Base-by-base conservation (phyloP, 768 basidiomycete genomes). In the Grammothele lineata region DNA sequence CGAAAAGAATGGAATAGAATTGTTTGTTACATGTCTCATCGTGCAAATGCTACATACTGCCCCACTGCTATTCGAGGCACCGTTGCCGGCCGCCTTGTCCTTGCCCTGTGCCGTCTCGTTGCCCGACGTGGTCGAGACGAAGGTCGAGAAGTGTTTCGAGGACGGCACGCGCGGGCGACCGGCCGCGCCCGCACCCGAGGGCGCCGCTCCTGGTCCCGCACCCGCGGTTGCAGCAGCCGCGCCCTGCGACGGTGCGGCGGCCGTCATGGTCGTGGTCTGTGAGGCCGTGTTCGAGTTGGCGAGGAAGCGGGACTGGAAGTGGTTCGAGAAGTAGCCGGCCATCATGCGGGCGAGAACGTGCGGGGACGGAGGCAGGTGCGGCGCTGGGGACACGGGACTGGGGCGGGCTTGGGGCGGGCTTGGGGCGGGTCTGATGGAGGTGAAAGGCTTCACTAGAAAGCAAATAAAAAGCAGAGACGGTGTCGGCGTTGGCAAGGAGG, bases 321-420 rank as follows among this genome's bases (percentile, higher is more conserved):
- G 85, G 68, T 90, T 91, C 34, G 87, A 89, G 69, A 88, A 89
- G 72, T 87, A 90, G 66, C 75, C 78, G 62, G 62, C 62, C 62
- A 63, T 63, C 30, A 50, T 35, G n/a, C n/a, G n/a, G n/a, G n/a
- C n/a, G n/a, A n/a, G n/a, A n/a, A n/a, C n/a, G n/a, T n/a, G n/a
- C n/a, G n/a, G n/a, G n/a, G n/a, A n/a, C n/a, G n/a, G n/a, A n/a
- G n/a, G n/a, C n/a, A n/a, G n/a, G n/a, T n/a, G n/a, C n/a, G n/a
- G n/a, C n/a, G 36, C 22, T 8, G 6, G 23, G 25, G n/a, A 12
- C 14, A 6, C 22, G 45, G n/a, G 42, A 21, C 26, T 18, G 25
- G 25, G 40, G 22, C 10, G 27, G 30, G 37, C 8, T 14, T 30
- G 27, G 27, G 14, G 14, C 7, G 27, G 7, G 27, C 27, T 30